phyloP scores from a whole-genome alignment of 1,284 basidiomycete species.

The Ustilago vetiveriae region DNA sequence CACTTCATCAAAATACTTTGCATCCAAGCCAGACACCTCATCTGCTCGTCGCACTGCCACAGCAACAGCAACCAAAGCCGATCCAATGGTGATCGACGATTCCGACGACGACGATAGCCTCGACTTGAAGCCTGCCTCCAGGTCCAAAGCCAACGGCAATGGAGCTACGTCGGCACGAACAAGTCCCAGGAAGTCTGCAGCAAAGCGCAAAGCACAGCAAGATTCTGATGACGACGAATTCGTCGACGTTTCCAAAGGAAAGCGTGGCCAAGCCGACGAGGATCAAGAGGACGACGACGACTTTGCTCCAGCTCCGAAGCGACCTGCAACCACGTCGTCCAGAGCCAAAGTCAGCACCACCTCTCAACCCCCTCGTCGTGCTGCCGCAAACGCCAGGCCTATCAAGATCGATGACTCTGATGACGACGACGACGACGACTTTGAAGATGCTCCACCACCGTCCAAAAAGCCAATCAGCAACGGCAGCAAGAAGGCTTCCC shows the following conservation, averaged over 20 bases:
- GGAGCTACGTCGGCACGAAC: constrained; percentile 1
- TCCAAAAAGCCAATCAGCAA: constrained; percentile 55
- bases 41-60: constrained; percentile 14
- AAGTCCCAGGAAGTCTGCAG: constrained; percentile 21
- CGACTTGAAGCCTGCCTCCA: constrained; percentile 7
- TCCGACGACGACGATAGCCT: constrained; percentile 29
- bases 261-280: constrained; percentile 13
- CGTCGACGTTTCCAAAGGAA: neutral
- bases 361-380: constrained; percentile 7
- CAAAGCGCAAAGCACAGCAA: constrained; percentile 30
- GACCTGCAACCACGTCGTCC: constrained; percentile 28
- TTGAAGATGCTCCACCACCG: constrained; percentile 36
- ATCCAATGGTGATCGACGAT: constrained; percentile 45
- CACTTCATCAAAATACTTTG: constrained; percentile 40
- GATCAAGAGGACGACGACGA: constrained; percentile 59
- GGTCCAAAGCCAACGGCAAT: neutral
- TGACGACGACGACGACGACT: constrained; percentile 26
- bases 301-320: constrained; percentile 50
- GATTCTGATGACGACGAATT: constrained; percentile 19
- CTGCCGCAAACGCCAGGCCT: constrained; percentile 27
- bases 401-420: constrained; percentile 46
- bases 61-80: constrained; percentile 30
- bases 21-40: constrained; percentile 1
- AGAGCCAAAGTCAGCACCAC: constrained; percentile 15
- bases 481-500: constrained; percentile 57